Evolutionary conservation across 306 rosid genomes (phyloP).

Genomic region (Quercus gilva): DNA sequence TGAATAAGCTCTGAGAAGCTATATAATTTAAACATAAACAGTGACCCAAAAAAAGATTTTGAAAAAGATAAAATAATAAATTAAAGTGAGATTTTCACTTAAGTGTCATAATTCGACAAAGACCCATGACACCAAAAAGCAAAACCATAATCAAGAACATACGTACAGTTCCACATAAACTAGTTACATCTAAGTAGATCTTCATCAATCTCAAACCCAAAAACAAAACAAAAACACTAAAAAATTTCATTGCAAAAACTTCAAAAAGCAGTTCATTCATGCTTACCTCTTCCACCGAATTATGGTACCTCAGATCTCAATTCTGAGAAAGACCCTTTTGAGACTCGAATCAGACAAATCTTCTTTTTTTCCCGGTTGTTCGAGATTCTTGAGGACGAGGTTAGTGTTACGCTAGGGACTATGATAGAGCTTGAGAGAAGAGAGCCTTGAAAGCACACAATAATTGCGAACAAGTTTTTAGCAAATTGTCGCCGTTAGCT

Average conservation of each 20-base stretch:
- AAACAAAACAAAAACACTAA: not conserved
- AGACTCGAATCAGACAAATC: slow-evolving; percentile 11
- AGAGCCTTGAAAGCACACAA: slow-evolving; percentile 5
- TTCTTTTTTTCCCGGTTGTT: not conserved
- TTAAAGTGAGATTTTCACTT: too few relatives aligned
- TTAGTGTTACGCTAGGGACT: not conserved
- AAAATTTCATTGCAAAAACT: not conserved
- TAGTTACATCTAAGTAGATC: not conserved
- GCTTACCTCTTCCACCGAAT: slow-evolving; percentile 21
- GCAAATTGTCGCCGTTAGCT: slow-evolving; percentile 23
- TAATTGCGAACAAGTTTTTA: slow-evolving; percentile 27
- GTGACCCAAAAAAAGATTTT: not conserved
- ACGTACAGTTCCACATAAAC: not conserved
- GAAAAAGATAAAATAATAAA: not conserved
- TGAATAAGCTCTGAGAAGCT: not conserved
- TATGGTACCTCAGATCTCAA: slow-evolving; percentile 21
- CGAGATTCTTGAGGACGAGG: slow-evolving; percentile 6
- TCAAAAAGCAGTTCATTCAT: not conserved
- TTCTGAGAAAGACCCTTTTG: slow-evolving; percentile 6
- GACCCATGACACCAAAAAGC: not conserved
- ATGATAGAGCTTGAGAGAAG: not conserved
- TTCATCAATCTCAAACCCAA: not conserved
- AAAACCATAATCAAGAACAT: not conserved
- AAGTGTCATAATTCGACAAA: not conserved
- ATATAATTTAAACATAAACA: not conserved